Base-by-base conservation (phyloP, 306 rosid species). In the Inga laurina region DNA sequence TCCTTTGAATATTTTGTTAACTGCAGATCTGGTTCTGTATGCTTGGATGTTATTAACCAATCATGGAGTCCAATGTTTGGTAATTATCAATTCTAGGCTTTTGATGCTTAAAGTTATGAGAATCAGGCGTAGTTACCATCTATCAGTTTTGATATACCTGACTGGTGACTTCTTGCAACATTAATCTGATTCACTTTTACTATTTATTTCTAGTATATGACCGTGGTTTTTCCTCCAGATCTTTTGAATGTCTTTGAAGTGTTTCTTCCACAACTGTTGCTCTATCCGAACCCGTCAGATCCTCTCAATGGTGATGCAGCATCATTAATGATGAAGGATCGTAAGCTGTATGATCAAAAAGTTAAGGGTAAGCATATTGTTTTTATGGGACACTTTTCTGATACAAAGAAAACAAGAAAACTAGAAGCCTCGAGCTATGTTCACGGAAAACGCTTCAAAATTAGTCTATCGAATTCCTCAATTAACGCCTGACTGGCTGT, bases 11-110 rank as follows among this genome's bases (percentile, higher is more conserved):
- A 21, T 87, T 87, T 85, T 68, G 16, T 79, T 78, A 77, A 82
- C 84, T 89, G 91, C 94, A 97, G 99, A 84, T 97, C 99, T 76
- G 99, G 99, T 78, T 91, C 98, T 83, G 98, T 97, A 75, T 97
- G 99, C 90, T 87, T 97, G 90, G 99, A 97, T 84, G 99, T 97
- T 62, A 97, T 97, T 82, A 97, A 97, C 85, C 98, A 97, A 81
- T 89, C 98, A 52, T 97, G 99, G 99, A 97, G 99, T 88, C 99
- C 99, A 87, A 94, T 92, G 98, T 97, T 97, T 15, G 98, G 99
- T 97, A 97, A 82, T 76, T 79, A 70, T 62, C 39, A 62, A 62
- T 80, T 74, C 15, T 41, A 56, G 59, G 66, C 44, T 81, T 68
- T 84, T 85, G 84, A 69, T 74, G 43, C n/a, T 81, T 61, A 75